Percentiles rank a stretch among this genome's conserved stretches.
Conservation (phyloP, 2,329 filamentous ascomycete genomes). For the Triangularia setosa region DNA sequence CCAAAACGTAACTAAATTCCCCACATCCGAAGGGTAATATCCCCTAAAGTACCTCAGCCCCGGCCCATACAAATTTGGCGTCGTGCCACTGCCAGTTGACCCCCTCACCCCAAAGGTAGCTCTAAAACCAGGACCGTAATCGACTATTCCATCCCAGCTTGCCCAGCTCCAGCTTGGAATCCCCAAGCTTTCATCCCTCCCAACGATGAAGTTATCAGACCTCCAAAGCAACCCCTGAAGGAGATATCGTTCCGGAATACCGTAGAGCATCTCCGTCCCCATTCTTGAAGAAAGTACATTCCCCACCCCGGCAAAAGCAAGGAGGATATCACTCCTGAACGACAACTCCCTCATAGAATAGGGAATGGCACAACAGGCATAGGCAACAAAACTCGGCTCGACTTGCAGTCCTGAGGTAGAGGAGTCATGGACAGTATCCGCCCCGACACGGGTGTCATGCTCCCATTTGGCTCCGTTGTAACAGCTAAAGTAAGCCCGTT, state of each 20-base stretch:
- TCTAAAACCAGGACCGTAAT: background rate
- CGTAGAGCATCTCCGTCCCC: background rate
- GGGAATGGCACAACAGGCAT: too few relatives aligned
- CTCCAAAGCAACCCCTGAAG: background rate
- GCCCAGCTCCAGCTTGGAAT: background rate
- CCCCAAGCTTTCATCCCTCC: background rate
- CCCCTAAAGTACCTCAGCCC: background rate
- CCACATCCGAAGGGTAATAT: background rate
- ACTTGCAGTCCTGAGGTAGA: background rate
- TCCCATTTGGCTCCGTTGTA: background rate
- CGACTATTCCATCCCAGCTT: background rate
- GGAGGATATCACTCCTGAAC: background rate
- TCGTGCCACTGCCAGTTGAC: background rate
- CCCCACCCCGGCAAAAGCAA: background rate
- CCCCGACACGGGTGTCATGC: background rate
- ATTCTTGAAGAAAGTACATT: background rate
- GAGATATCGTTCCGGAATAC: background rate
- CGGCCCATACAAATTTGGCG: background rate
- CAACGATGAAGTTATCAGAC: background rate
- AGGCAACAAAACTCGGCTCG: background rate
- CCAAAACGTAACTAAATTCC: background rate
- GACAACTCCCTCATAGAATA: background rate
- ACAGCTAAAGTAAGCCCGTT: background rate
- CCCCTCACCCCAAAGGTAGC: too few relatives aligned
- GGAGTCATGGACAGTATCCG: background rate